Evolutionary conservation across 176 grass and related monocot species (phyloP), one percentile per base, ranked within the genome.

Genomic region (Musa itinerans): DNA sequence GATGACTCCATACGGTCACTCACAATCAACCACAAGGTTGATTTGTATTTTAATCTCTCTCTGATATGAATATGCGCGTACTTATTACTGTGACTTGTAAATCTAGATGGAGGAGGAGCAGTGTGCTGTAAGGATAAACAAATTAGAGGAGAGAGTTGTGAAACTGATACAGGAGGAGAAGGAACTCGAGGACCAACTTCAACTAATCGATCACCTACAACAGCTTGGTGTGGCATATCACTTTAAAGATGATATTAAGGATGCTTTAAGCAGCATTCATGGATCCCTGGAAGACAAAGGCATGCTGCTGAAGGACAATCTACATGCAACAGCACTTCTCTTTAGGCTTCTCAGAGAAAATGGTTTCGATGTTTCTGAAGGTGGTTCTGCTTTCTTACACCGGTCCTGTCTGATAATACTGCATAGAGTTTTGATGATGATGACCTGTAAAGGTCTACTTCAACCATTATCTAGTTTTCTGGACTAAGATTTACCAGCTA

Each of bases 181-280:
- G 6, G 23, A 73, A 63, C 74, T 81, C 51, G 53, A 71, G 53
- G 50, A 53, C 12, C 61, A 62, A 11, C 55, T 6, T 11, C 34
- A 43, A 43, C 34, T 43, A 43, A 43, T 43, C 34, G 34, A 43
- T 43, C 34, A 43, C 34, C 34, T 58, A 2, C 25, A 73, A 9
- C 79, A 81, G 55, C 67, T 81, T 65, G 79, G 68, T 24, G 26
- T 81, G 26, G 53, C 69, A 74, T 74, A 81, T 52, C 79, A 81
- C 50, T 81, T 81, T 54, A 81, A 65, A 25, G 69, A 81, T 9
- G 79, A 81, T 68, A 81, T 74, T 22, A 64, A 61, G 43, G 16
- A 16, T 9, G 53, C 71, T 11, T 16, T 78, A 65, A 19, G 50
- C 0, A 22, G 17, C 10, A 81, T 73, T 21, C 15, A 62, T 23